phyloP scores from a whole-genome alignment of 441 rosid species.

The Gossypium schwendimanii region DNA sequence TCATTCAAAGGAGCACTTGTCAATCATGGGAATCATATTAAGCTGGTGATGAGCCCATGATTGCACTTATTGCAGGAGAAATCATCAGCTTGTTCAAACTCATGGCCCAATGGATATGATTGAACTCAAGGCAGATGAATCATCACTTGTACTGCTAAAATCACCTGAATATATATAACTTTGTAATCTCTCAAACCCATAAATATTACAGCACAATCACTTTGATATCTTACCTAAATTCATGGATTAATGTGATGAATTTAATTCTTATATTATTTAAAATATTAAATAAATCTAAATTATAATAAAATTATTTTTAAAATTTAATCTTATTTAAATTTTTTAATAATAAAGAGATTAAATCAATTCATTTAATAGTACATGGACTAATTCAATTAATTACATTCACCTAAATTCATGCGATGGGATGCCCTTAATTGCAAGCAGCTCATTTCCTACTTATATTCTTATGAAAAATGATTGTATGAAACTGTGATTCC shows the following conservation, averaged over 20 bases:
- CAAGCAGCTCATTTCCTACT: background rate
- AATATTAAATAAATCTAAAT: too few relatives aligned
- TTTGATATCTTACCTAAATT: background rate
- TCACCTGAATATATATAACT: background rate
- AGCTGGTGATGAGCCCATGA: constrained; percentile 9
- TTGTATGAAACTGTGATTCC: fast-evolving
- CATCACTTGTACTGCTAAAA: background rate
- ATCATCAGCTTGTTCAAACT: background rate
- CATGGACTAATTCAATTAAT: too few relatives aligned
- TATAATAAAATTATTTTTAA: too few relatives aligned
- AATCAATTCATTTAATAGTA: too few relatives aligned
- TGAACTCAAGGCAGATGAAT: background rate
- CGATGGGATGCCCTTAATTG: background rate
- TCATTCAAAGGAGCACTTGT: background rate
- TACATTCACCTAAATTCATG: background rate
- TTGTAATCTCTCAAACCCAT: background rate
- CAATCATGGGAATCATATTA: background rate
- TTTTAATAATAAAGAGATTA: too few relatives aligned
- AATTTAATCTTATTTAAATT: too few relatives aligned
- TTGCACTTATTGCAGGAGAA: background rate
- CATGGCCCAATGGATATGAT: constrained; percentile 6
- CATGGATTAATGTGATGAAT: background rate
- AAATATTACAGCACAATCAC: background rate
- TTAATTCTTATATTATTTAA: too few relatives aligned
- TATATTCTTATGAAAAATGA: too few relatives aligned